Base-by-base conservation (phyloP, 305 asterid genomes). In the Fraxinus angustifolia region DNA sequence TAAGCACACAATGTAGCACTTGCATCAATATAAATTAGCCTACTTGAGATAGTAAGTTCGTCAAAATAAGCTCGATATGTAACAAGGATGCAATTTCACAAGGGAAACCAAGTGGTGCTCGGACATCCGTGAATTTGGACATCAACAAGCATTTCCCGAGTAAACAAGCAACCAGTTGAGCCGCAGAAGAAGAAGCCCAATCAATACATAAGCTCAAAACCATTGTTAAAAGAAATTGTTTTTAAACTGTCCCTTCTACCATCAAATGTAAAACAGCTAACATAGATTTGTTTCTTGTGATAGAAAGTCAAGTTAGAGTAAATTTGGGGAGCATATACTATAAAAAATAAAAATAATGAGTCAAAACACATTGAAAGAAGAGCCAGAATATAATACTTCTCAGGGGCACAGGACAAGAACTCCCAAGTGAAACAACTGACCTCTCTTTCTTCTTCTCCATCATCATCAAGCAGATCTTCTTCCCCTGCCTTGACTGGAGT, bases 401-500 rank as follows among this genome's bases (percentile, higher is more conserved):
- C 60, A 48, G 45, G 3, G 21, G 60, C 60, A 48, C 19, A 48
- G 60, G 60, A 14, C 60, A 48, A 48, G 19, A 38, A 58, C 60
- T 78, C 65, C 3, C 1, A 6, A 4, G 71, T 72, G 76, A 75
- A 73, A 72, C 71, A 77, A 80, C 95, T 62, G 38, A 93, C 99
- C 97, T 94, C 97, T 78, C 97, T 89, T 91, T 92, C 99, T 85
- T 96, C 99, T 85, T 96, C 98, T 79, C 99, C 98, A 62, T 93
- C 98, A 73, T 94, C 99, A 83, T 96, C 99, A 79, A 84, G 90
- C 68, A 83, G 45, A 81, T 94, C 97, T 56, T 94, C 97, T 77
- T 93, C 97, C 79, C 89, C 95, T 1, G 86, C 78, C 84, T 87
- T 96, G 82, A 90, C 88, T 42, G 97, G 97, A 83, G 94, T 87